Percentiles rank a stretch among this genome's conserved stretches.
Conservation (phyloP, 2,329 filamentous ascomycete genomes). For the Coniosporium uncinatum region DNA sequence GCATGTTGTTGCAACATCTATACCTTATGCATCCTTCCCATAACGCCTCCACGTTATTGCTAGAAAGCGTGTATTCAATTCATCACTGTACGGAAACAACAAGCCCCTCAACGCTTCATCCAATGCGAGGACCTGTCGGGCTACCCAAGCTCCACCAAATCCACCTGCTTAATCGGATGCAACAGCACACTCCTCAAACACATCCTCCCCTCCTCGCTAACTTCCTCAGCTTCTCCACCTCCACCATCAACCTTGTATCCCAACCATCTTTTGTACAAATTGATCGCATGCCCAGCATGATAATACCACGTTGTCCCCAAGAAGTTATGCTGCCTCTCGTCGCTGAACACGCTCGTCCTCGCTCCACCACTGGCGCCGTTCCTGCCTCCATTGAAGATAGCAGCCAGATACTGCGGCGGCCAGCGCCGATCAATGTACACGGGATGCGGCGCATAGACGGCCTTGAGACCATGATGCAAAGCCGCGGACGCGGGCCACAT, state of each 20-base stretch:
- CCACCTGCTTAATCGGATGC: slow-evolving; percentile 44
- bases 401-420: slow-evolving; percentile 46
- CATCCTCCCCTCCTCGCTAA: slow-evolving; percentile 39
- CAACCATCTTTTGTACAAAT: slow-evolving; percentile 50
- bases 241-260: slow-evolving; percentile 46
- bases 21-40: too few relatives aligned
- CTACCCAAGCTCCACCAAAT: slow-evolving; percentile 32
- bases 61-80: too few relatives aligned
- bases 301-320: slow-evolving; percentile 48
- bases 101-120: too few relatives aligned
- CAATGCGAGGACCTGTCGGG: too few relatives aligned
- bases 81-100: too few relatives aligned
- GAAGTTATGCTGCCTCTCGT: slow-evolving; percentile 48
- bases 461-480: slow-evolving; percentile 73
- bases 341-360: slow-evolving; percentile 40
- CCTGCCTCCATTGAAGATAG: slow-evolving; percentile 49
- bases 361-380: slow-evolving; percentile 43
- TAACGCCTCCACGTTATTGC: too few relatives aligned
- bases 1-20: too few relatives aligned
- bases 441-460: slow-evolving; percentile 58
- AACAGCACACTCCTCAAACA: slow-evolving; percentile 40
- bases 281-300: slow-evolving; percentile 43
- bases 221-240: slow-evolving; percentile 34
- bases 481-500: slow-evolving; percentile 72
- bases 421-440: slow-evolving; percentile 51